Conservation (phyloP, 345 rosid genomes). For the Heritiera littoralis region DNA sequence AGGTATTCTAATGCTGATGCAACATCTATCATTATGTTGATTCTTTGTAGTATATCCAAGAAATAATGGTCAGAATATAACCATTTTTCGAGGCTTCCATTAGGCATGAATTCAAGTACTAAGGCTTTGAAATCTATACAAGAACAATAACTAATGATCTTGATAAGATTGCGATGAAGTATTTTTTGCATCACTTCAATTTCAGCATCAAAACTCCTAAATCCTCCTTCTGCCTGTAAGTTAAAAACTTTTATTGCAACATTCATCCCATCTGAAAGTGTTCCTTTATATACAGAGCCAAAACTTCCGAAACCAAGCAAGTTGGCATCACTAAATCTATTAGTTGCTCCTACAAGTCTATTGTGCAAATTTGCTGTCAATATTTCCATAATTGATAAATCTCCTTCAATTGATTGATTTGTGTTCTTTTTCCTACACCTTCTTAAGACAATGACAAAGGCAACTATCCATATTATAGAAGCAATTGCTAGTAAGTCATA, state of each 20-base stretch:
- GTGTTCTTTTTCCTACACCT: too few species aligned
- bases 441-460: not conserved
- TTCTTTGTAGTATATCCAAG: not conserved
- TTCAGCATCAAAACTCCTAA: conserved; percentile 1
- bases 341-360: not conserved
- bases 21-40: conserved; percentile 11
- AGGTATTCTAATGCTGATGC: conserved; percentile 20
- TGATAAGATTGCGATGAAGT: not conserved
- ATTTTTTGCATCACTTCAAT: not conserved
- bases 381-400: not conserved
- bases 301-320: conserved; percentile 17
- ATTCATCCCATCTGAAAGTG: not conserved
- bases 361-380: not conserved
- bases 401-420: not conserved
- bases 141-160: not conserved
- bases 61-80: too few species aligned
- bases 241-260: conserved; percentile 14
- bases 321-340: not conserved
- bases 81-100: conserved; percentile 10
- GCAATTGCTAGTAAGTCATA: not conserved
- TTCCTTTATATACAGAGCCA: conserved; percentile 20
- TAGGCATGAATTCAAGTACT: conserved; percentile 17
- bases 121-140: conserved; percentile 18
- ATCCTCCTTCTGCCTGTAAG: not conserved
- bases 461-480: not conserved